Evolutionary conservation across 768 basidiomycete species (phyloP), one percentile per base, ranked within the genome.

Genomic region (Phaffia australis): DNA sequence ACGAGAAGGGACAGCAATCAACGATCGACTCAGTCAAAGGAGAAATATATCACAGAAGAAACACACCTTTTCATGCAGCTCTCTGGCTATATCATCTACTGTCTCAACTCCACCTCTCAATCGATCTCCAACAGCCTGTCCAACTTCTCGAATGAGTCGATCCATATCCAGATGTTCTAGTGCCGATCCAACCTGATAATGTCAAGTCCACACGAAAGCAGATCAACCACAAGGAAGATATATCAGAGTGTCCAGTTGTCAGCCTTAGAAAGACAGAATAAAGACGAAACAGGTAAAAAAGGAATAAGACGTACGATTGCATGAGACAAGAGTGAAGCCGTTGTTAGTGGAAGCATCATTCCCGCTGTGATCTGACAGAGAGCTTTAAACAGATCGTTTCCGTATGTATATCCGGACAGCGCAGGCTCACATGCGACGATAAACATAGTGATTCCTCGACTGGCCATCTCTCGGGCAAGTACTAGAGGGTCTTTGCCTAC

Each of bases 131-230:
- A 68, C 67, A n/a, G 55, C 56, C 42, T 68, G 46, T 27, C 67
- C 67, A 30, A 68, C 67, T 18, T 68, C 67, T 29, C 60, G 52
- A 51, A 68, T 68, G 48, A 68, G 67, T 46, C 67, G 61, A 42
- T 68, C 67, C 67, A 68, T 68, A n/a, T 68, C 60, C 11, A 68
- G 47, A 23, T 68, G 67, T 42, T 68, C 67, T n/a, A 68, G 63
- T 21, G 67, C 67, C 6, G 67, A 68, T 46, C 67, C 67, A n/a
- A 68, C 65, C 65, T 66, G 51, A 3, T 23, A 21, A 19, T 16
- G 21, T 21, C 3, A 5, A 29, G 46, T 11, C 19, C 3, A n/a
- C 1, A 35, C 23, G n/a, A 2, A 11, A 42, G 2, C n/a, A 23
- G 0, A 30, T 16, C 21, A 27, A 52, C 5, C 5, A 52, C 5